These are phyloP conservation scores for Lipomyces yarrowii DNA, from an alignment of 1,139 yeast genomes.

Conservation along the genomic window DNA sequence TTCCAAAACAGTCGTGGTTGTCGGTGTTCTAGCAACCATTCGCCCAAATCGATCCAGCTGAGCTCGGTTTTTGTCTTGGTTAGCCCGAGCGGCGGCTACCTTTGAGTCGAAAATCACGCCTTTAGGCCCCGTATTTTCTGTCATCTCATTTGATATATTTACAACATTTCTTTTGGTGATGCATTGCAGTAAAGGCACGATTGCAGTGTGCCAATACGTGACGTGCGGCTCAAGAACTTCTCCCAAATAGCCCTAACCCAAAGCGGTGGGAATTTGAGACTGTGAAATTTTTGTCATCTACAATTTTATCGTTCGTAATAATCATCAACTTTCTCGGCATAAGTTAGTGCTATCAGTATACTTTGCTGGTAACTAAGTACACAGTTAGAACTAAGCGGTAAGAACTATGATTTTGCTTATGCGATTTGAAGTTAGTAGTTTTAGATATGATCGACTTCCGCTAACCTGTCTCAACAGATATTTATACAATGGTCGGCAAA, in stretches of 20 bases:
- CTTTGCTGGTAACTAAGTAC: background rate
- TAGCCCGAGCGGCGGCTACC: background rate
- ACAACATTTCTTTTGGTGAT: background rate
- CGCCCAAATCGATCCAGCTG: background rate
- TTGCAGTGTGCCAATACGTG: background rate
- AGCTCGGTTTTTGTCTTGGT: background rate
- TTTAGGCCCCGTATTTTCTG: constrained; percentile 29
- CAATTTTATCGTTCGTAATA: background rate
- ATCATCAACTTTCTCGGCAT: background rate
- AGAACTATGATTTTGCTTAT: background rate
- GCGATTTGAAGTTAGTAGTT: background rate
- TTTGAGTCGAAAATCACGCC: constrained; percentile 25
- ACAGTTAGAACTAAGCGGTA: background rate
- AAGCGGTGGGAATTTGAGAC: background rate
- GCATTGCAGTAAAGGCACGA: background rate
- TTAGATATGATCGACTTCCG: background rate
- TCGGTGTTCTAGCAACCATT: constrained; percentile 12
- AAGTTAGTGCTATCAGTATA: background rate
- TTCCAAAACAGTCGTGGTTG: constrained; percentile 11
- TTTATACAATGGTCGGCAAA: constrained; percentile 22
- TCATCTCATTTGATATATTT: background rate
- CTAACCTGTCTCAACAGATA: background rate
- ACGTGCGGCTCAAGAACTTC: background rate
- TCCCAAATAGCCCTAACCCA: background rate
- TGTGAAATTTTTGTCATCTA: background rate